phyloP scores from a whole-genome alignment of 2,329 filamentous ascomycete genomes.

The Gremmenia infestans region DNA sequence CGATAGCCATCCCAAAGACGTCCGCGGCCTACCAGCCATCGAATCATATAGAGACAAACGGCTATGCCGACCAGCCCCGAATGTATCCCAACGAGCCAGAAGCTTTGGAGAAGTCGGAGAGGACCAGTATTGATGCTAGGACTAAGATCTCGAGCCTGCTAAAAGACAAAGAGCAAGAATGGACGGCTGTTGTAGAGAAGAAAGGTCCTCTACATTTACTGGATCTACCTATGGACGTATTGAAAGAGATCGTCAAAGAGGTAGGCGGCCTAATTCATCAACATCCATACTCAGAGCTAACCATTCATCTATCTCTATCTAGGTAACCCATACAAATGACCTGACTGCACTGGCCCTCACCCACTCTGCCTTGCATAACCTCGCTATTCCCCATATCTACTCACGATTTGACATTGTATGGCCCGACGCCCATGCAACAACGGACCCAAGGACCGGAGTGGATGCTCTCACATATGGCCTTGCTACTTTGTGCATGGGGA shows the following conservation, averaged over 20 bases:
- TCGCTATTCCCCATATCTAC: slow-evolving; percentile 76
- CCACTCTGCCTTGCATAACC: slow-evolving; percentile 69
- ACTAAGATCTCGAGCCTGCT: slow-evolving; percentile 38
- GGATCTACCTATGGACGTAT: slow-evolving; percentile 71
- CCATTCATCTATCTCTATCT: slow-evolving; percentile 14
- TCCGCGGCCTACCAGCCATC: slow-evolving; percentile 24
- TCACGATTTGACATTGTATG: slow-evolving; percentile 84
- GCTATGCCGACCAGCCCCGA: slow-evolving; percentile 15
- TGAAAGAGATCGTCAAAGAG: slow-evolving; percentile 76
- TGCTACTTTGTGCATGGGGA: slow-evolving; percentile 71
- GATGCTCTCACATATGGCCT: slow-evolving; percentile 80
- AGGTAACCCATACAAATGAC: slow-evolving; percentile 80
- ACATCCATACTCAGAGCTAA: background rate
- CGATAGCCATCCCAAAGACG: slow-evolving; percentile 23
- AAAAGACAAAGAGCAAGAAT: slow-evolving; percentile 60
- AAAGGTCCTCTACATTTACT: slow-evolving; percentile 59
- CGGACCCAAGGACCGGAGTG: slow-evolving; percentile 65
- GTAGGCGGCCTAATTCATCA: slow-evolving; percentile 37
- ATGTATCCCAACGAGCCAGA: slow-evolving; percentile 17
- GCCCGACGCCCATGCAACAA: slow-evolving; percentile 64
- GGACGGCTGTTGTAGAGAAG: slow-evolving; percentile 56
- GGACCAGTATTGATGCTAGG: slow-evolving; percentile 22
- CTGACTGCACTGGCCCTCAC: slow-evolving; percentile 72
- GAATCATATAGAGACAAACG: slow-evolving; percentile 19
- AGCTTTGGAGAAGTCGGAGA: slow-evolving; percentile 17